Evolutionary conservation across 202 grass and related monocot species (phyloP), one percentile per base, ranked within the genome.

Genomic region (Zoysia matrella): DNA sequence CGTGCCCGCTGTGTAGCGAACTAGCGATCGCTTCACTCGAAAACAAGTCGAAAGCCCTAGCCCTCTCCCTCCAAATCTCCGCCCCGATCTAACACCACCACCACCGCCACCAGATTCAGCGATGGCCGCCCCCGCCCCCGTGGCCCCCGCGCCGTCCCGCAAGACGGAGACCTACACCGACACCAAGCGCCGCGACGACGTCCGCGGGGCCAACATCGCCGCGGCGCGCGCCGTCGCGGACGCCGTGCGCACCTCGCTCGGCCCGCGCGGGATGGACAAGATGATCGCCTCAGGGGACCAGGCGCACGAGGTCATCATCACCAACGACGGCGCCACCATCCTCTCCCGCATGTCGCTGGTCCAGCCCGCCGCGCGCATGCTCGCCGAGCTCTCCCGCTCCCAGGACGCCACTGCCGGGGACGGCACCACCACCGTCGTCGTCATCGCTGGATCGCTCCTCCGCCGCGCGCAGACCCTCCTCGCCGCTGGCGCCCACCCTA

Each of bases 251-350:
- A 94, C 94, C 42, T 86, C 89, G 18, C 87, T 94, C 6, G 94
- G 91, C 0, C 94, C 94, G 47, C 88, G 89, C 11, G 94, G 94
- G 48, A 94, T 97, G 94, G 94, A 97, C 80, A 97, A 97, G 85
- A 97, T 97, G 94, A 97, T 97, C 50, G 81, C 76, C 39, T 86
- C 89, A 7, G 85, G 86, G 6, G 91, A 85, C 65, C 76, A 86
- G 86, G 79, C 85, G 50, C 72, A 75, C 77, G 90, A 91, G 76
- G 89, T 94, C 43, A 90, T 95, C 78, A 95, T 95, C 67, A 95
- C 93, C 80, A 97, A 97, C 64, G 94, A 97, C 58, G 94, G 94
- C 12, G 94, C 92, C 53, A 94, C 94, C 75, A 97, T 97, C 71
- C 90, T 97, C 53, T 88, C 89, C 36, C 89, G 91, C 66, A 97